Conservation (phyloP, 495 filamentous ascomycete genomes). For the Immersiella caudata region DNA sequence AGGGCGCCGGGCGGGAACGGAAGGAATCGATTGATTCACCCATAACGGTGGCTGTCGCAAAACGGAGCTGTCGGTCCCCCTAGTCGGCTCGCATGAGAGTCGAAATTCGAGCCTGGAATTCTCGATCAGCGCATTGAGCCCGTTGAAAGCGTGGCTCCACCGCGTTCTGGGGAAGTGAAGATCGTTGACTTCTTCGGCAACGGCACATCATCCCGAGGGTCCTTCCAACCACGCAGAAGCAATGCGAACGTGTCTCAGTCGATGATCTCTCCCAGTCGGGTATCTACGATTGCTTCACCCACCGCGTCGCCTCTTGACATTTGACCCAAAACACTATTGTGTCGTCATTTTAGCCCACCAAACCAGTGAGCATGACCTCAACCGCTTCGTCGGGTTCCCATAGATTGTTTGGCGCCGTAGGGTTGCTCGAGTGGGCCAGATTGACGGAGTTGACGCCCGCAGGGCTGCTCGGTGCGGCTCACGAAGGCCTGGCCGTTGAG, state of each 20-base stretch:
- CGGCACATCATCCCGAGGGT: constrained; percentile 12
- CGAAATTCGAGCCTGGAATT: constrained; percentile 15
- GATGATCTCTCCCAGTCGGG: constrained; percentile 1
- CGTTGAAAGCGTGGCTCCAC: constrained; percentile 5
- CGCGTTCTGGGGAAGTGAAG: neutral
- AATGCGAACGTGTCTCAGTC: constrained; percentile 6
- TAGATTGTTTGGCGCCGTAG: neutral
- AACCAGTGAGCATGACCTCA: neutral
- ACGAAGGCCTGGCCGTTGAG: neutral
- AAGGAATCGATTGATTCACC: neutral
- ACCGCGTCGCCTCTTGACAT: neutral
- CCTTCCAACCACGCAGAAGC: constrained; percentile 1
- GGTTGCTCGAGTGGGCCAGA: neutral
- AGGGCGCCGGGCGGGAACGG: constrained; percentile 8
- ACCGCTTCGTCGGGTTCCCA: neutral
- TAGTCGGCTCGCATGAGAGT: constrained; percentile 10
- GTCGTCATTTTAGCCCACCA: neutral
- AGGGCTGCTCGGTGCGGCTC: neutral
- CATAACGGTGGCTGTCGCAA: neutral
- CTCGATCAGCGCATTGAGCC: neutral
- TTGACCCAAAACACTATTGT: neutral
- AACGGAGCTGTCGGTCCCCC: constrained; percentile 1
- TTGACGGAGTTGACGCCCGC: constrained; percentile 1
- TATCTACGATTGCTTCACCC: neutral
- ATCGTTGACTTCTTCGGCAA: neutral